Percentiles rank a stretch among this genome's conserved stretches.
phyloP scores from a whole-genome alignment of 2,329 filamentous ascomycete species.

The Emericellopsis atlantica region DNA sequence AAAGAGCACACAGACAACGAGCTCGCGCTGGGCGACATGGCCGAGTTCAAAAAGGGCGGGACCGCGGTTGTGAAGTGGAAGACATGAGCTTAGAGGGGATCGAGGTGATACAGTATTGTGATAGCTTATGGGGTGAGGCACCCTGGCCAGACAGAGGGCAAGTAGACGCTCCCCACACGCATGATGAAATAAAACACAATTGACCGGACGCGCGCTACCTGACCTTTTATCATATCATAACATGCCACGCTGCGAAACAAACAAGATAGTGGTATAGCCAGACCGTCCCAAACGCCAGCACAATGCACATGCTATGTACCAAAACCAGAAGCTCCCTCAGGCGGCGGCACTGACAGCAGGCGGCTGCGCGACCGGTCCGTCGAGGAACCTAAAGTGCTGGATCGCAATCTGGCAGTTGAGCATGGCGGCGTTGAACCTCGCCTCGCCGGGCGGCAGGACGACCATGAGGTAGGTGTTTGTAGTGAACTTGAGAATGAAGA shows the following conservation, averaged over 20 bases:
- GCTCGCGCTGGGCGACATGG: conserved; percentile 43
- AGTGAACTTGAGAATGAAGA: conserved; percentile 91
- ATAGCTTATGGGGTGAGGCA: neutral
- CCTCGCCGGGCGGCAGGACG: conserved; percentile 81
- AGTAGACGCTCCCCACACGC: neutral
- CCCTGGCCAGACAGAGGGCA: neutral
- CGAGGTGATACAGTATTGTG: neutral
- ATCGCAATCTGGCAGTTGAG: conserved; percentile 82
- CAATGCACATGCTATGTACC: neutral
- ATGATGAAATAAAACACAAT: neutral
- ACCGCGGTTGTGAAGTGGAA: conserved; percentile 52
- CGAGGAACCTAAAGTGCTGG: conserved; percentile 62
- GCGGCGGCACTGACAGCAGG: neutral
- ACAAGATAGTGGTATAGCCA: neutral
- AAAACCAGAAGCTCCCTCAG: neutral
- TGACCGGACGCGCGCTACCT: neutral
- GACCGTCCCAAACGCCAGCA: neutral
- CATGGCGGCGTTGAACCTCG: conserved; percentile 79
- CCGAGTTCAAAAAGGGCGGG: conserved; percentile 54
- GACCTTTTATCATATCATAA: neutral
- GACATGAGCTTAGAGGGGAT: conserved; percentile 7
- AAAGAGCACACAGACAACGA: conserved; percentile 64
- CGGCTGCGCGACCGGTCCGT: conserved; percentile 26
- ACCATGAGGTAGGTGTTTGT: conserved; percentile 96
- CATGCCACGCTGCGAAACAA: neutral